A percentile compares a stretch with the other conserved stretches of the same genome.
These are phyloP conservation scores for Gynochthodes officinalis DNA, from an alignment of 257 asterid genomes.

Conservation along the genomic window DNA sequence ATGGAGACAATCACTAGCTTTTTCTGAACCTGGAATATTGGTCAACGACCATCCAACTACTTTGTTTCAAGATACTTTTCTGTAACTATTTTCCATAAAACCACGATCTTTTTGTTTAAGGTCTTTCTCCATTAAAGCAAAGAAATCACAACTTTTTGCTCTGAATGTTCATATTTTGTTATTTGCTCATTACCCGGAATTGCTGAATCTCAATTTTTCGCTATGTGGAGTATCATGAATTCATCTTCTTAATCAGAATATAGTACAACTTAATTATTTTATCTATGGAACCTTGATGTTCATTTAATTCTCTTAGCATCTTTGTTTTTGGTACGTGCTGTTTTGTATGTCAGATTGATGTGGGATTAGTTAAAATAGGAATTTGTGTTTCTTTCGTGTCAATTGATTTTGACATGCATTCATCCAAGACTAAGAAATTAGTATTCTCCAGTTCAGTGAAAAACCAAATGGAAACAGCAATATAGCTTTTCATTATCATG, in stretches of 20 bases:
- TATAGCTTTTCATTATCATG: too few relatives aligned
- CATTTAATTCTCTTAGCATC: neutral
- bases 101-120: neutral
- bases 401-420: too few relatives aligned
- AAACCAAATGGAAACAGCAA: too few relatives aligned
- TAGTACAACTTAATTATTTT: neutral
- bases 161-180: neutral
- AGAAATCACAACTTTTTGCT: too few relatives aligned
- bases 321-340: too few relatives aligned
- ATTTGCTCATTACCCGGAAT: neutral
- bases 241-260: too few relatives aligned
- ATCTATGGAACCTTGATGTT: neutral
- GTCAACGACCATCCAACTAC: neutral
- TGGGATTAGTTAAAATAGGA: neutral
- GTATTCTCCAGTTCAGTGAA: too few relatives aligned
- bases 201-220: neutral
- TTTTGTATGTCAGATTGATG: neutral
- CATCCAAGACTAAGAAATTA: too few relatives aligned
- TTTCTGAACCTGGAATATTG: neutral
- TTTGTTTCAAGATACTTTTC: neutral
- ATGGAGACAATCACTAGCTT: neutral
- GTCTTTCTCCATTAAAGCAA: neutral
- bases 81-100: neutral
- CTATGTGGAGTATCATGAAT: neutral
- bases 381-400: neutral